Evolutionary conservation across 441 rosid species (phyloP).

Genomic region (Aleurites moluccanus): DNA sequence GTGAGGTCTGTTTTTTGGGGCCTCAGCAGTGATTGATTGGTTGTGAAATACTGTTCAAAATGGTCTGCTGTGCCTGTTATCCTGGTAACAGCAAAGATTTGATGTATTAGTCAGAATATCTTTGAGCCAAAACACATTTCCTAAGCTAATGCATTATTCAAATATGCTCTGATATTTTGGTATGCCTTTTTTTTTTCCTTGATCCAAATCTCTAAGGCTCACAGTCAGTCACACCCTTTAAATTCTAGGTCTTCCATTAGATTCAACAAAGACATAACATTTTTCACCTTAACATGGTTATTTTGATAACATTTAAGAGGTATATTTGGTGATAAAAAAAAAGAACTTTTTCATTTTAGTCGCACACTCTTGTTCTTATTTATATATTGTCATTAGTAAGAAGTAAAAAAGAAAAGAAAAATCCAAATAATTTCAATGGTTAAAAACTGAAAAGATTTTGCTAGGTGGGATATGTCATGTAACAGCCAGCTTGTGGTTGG

Average conservation of each 20-base stretch:
- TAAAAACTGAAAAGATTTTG: background rate
- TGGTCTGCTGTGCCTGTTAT: background rate
- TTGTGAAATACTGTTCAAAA: background rate
- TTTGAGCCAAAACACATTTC: background rate
- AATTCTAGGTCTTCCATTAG: background rate
- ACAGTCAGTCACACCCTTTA: background rate
- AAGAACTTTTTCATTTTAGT: too few relatives aligned
- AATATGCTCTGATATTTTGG: background rate
- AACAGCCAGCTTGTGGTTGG: slow-evolving; percentile 4
- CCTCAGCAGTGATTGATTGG: too few relatives aligned
- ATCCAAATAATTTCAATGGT: background rate
- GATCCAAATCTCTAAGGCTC: background rate
- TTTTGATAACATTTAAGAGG: background rate
- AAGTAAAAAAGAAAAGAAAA: background rate
- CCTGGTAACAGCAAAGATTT: background rate
- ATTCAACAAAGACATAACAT: background rate
- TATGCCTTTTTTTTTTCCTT: background rate
- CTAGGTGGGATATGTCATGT: background rate
- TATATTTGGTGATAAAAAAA: background rate
- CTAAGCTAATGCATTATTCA: background rate
- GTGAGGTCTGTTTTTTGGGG: background rate
- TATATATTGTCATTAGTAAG: too few relatives aligned
- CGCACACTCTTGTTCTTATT: too few relatives aligned
- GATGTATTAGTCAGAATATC: background rate
- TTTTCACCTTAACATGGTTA: background rate